These are phyloP conservation scores for Boletus subluridellus DNA, from an alignment of 1,284 basidiomycete species.

Conservation along the genomic window DNA sequence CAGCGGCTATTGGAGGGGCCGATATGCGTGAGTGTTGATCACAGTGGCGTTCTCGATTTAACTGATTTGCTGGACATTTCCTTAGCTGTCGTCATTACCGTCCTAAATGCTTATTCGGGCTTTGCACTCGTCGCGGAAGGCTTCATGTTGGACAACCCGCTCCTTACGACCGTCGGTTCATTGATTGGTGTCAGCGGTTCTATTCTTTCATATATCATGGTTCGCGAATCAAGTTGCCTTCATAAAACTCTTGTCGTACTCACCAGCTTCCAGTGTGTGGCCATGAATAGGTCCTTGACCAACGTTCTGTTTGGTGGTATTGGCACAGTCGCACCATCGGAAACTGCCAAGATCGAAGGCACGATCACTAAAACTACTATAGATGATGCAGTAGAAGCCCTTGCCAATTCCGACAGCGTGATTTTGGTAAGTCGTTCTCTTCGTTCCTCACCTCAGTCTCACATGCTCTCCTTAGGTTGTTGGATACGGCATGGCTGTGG, in stretches of 20 bases:
- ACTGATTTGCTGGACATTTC: neutral
- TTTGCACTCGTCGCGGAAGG: conserved; percentile 91
- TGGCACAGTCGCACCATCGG: conserved; percentile 49
- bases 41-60: neutral
- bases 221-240: conserved; percentile 33
- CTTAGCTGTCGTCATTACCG: conserved; percentile 80
- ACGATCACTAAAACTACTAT: conserved; percentile 70
- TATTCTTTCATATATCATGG: conserved; percentile 90
- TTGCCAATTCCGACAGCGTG: conserved; percentile 77
- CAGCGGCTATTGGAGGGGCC: conserved; percentile 81
- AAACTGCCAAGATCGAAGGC: conserved; percentile 74
- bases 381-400: conserved; percentile 74
- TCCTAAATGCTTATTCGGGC: conserved; percentile 85
- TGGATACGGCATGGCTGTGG: conserved; percentile 87
- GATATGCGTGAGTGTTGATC: conserved; percentile 73
- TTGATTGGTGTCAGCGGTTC: conserved; percentile 83
- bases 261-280: conserved; percentile 62
- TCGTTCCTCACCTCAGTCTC: neutral
- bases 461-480: conserved; percentile 53
- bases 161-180: conserved; percentile 76
- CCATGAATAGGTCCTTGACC: conserved; percentile 79
- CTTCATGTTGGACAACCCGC: conserved; percentile 83
- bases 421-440: conserved; percentile 53
- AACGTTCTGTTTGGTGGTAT: conserved; percentile 83
- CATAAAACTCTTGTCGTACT: conserved; percentile 5